Percentiles rank a stretch among this genome's conserved stretches.
Evolutionary conservation across 1,139 yeast species (phyloP).

Genomic region (Hansenula lynferdii): DNA sequence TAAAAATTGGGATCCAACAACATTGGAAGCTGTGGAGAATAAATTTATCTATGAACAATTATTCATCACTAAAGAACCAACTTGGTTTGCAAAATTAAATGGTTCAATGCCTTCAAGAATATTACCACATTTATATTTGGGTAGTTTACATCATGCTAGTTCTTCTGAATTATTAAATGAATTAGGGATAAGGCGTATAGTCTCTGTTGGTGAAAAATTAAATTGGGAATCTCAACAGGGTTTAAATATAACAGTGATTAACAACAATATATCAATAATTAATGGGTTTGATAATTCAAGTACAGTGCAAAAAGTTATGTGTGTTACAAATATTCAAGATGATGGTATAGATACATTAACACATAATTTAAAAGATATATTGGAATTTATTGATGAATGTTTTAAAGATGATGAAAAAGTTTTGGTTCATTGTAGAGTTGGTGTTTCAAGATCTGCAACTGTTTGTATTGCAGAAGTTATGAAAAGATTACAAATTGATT

Average conservation of each 20-base stretch:
- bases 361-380: slow-evolving; percentile 34
- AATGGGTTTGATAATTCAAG: slow-evolving; percentile 32
- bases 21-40: slow-evolving; percentile 12
- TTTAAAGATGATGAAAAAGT: slow-evolving; percentile 40
- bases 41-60: slow-evolving; percentile 15
- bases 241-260: slow-evolving; percentile 16
- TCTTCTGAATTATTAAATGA: slow-evolving; percentile 56
- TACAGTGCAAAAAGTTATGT: slow-evolving; percentile 35
- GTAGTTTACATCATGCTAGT: slow-evolving; percentile 80
- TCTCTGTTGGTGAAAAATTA: slow-evolving; percentile 85
- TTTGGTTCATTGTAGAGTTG: slow-evolving; percentile 85
- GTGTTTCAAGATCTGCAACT: slow-evolving; percentile 88
- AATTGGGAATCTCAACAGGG: slow-evolving; percentile 40
- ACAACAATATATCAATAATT: slow-evolving; percentile 18
- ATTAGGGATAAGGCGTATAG: slow-evolving; percentile 68
- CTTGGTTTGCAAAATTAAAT: slow-evolving; percentile 26
- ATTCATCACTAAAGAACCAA: slow-evolving; percentile 8
- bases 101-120: slow-evolving; percentile 48
- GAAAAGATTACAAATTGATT: slow-evolving; percentile 59
- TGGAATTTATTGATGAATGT: slow-evolving; percentile 39
- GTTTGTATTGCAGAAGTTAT: slow-evolving; percentile 88
- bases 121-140: slow-evolving; percentile 79
- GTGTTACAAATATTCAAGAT: slow-evolving; percentile 36
- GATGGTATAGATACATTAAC: slow-evolving; percentile 48
- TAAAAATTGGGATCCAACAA: slow-evolving; percentile 7